Conservation (phyloP, 192 early-diverging fungal species). For the Chytriomyces hyalinus region DNA sequence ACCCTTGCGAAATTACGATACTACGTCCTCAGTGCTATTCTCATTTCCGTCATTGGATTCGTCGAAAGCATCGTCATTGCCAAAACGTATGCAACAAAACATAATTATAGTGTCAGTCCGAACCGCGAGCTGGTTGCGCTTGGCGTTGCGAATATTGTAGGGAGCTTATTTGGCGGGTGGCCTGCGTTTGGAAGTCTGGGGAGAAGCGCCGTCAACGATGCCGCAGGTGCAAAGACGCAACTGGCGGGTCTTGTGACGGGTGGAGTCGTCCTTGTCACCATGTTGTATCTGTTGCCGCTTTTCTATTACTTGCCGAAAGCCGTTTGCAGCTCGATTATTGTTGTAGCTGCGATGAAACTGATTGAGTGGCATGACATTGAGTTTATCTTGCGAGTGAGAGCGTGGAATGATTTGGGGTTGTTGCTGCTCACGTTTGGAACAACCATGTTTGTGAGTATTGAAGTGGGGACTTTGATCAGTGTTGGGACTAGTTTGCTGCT, state of each 20-base stretch:
- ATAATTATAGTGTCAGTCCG: conserved; percentile 90
- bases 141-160: conserved; percentile 85
- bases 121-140: conserved; percentile 97
- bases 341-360: conserved; percentile 58
- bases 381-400: conserved; percentile 52
- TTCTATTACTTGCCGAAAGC: conserved; percentile 86
- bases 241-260: conserved; percentile 84
- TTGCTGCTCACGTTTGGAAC: conserved; percentile 86
- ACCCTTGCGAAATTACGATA: conserved; percentile 65
- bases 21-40: conserved; percentile 79
- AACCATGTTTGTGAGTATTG: conserved; percentile 89
- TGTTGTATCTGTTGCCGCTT: conserved; percentile 79
- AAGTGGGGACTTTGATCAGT: conserved; percentile 91
- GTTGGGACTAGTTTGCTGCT: conserved; percentile 86
- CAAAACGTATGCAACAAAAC: conserved; percentile 88
- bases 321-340: conserved; percentile 65
- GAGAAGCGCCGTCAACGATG: conserved; percentile 91
- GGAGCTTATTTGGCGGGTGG: conserved; percentile 74
- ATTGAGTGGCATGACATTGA: conserved; percentile 60
- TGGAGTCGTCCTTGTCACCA: conserved; percentile 75
- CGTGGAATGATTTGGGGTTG: conserved; percentile 78
- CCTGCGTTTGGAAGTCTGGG: conserved; percentile 92
- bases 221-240: conserved; percentile 89
- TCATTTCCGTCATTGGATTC: conserved; percentile 96
- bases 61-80: conserved; percentile 96